These are phyloP conservation scores for Solanum ahanhuiri DNA, from an alignment of 257 asterid species.

Conservation along the genomic window DNA sequence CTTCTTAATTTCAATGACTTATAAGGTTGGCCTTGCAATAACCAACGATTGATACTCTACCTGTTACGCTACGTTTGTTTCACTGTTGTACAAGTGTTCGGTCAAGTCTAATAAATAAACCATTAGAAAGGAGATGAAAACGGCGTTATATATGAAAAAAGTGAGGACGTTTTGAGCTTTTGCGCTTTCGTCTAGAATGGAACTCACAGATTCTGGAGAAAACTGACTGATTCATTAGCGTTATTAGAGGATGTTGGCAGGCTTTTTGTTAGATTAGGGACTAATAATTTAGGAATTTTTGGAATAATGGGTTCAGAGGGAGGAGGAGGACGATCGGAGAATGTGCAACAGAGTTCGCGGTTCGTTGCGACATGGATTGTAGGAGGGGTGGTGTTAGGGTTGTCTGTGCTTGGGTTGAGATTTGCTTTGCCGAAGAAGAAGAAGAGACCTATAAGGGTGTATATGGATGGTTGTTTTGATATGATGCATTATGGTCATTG, in stretches of 20 bases:
- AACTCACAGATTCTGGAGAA: background rate
- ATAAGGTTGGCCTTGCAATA: background rate
- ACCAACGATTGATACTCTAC: background rate
- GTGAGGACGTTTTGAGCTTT: background rate
- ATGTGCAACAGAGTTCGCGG: slow-evolving; percentile 28
- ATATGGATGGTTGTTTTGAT: slow-evolving; percentile 97
- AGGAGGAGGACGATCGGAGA: slow-evolving; percentile 12
- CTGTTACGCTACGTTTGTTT: slow-evolving; percentile 1
- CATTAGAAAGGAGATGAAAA: background rate
- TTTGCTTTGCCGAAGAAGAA: slow-evolving; percentile 41
- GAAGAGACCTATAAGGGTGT: slow-evolving; percentile 84
- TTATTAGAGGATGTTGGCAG: background rate
- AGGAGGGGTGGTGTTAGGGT: slow-evolving; percentile 60
- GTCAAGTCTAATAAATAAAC: background rate
- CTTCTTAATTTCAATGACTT: background rate
- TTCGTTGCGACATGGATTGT: slow-evolving; percentile 47
- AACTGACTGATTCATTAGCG: background rate
- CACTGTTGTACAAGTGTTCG: background rate
- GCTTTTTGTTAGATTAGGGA: background rate
- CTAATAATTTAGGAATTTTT: background rate
- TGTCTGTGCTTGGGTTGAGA: slow-evolving; percentile 51
- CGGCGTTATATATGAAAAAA: background rate
- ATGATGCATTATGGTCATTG: slow-evolving; percentile 99
- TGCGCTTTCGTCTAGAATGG: background rate
- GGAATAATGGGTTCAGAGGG: slow-evolving; percentile 36